Evolutionary conservation across 2,329 filamentous ascomycete genomes (phyloP).

Genomic region (Pyricularia sp.): DNA sequence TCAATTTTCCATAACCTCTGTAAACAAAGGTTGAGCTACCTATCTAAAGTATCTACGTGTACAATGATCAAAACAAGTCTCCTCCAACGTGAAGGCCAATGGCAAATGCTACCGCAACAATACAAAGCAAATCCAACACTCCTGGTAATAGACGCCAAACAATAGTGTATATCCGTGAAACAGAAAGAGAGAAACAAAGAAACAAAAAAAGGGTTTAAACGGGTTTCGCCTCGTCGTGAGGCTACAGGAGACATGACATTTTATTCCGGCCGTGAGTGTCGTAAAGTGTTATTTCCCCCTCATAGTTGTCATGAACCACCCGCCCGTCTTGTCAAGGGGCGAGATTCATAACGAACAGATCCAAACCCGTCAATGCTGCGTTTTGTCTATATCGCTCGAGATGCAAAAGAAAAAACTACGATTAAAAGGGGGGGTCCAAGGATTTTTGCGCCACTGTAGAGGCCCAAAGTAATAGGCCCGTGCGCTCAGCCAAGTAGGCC

Average conservation of each 20-base stretch:
- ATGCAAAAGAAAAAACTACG: background rate
- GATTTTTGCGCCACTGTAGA: background rate
- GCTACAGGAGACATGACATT: background rate
- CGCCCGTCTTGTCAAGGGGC: background rate
- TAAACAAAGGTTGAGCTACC: background rate
- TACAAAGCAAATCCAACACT: background rate
- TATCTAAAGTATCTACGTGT: background rate
- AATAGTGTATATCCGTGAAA: background rate
- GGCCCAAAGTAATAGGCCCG: background rate
- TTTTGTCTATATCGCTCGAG: background rate
- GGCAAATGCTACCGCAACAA: background rate
- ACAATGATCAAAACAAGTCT: background rate
- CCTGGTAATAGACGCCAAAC: background rate
- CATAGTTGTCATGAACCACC: background rate
- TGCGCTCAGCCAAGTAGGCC: background rate
- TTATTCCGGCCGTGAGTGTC: background rate
- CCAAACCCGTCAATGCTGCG: background rate
- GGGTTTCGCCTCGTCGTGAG: background rate
- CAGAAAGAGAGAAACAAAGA: constrained; percentile 3
- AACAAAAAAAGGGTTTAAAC: background rate
- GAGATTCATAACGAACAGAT: background rate
- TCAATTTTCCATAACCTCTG: background rate
- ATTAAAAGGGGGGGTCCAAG: background rate
- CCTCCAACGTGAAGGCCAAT: background rate
- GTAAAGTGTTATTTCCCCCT: background rate